Conservation (phyloP, 83 land plant species). For the Picea abies region DNA sequence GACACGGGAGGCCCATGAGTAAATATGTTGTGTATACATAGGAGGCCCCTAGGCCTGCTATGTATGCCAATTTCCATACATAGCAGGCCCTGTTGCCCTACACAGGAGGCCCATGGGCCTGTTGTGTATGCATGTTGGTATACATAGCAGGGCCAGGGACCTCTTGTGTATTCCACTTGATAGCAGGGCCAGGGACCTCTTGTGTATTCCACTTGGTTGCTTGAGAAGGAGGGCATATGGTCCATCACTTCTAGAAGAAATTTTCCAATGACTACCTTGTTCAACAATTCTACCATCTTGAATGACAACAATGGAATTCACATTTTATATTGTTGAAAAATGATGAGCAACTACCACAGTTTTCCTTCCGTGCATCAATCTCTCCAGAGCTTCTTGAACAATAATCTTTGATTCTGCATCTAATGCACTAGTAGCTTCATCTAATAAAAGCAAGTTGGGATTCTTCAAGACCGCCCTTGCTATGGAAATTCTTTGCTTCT, state of each 20-base stretch:
- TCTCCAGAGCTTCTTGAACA: constrained; percentile 69
- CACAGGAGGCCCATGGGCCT: no score
- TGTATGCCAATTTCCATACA: no score
- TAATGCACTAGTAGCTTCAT: constrained; percentile 80
- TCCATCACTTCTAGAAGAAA: constrained; percentile 46
- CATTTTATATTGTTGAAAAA: constrained; percentile 63
- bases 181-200: no score
- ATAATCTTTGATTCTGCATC: constrained; percentile 80
- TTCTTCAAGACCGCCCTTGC: constrained; percentile 82
- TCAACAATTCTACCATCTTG: constrained; percentile 81
- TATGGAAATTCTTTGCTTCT: constrained; percentile 78
- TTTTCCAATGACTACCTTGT: constrained; percentile 69
- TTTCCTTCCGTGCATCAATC: constrained; percentile 79
- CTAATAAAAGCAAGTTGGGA: constrained; percentile 68
- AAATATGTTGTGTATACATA: no score
- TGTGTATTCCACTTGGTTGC: no score
- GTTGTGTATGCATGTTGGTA: no score
- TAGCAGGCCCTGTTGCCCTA: no score
- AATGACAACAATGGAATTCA: constrained; percentile 68
- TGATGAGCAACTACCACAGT: constrained; percentile 82
- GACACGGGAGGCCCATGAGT: no score
- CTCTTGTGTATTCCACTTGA: no score
- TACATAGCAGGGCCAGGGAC: no score
- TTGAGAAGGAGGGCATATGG: constrained; percentile 70
- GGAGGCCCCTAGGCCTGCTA: no score